Base-by-base conservation (phyloP, 1,139 yeast genomes). In the Kluyveromyces sp. region DNA sequence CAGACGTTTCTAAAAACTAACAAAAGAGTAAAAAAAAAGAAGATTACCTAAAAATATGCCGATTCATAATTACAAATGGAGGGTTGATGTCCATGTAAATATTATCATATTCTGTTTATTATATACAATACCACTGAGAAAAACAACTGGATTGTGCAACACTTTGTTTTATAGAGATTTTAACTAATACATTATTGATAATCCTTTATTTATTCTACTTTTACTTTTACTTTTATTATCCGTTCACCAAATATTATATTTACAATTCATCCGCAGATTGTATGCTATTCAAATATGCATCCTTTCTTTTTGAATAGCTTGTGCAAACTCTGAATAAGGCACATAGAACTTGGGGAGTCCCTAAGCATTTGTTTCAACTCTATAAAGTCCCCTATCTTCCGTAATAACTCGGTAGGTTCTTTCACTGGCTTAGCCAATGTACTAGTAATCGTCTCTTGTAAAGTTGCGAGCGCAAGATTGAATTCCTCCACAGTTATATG, bases 311-410 rank as follows among this genome's bases (percentile, higher is more conserved):
- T 62, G 59, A 10, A 76, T 58, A 29, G 57, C 63, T 27, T 63
- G 59, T 1, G 70, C 67, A 60, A 78, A 81, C 28, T 66, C 68
- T 30, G 69, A 63, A 54, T 78, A 81, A 2, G 67, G 56, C 1
- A 73, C 65, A 48, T 73, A 68, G 57, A 79, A 83, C 35, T 70
- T 69, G 4, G 71, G 65, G 45, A 81, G 59, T 34, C 73, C 74
- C 52, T 71, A 55, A 83, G 80, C 29, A 80, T 61, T 1, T 80
- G 79, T 42, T 69, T 64, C 48, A 81, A 57, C 7, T 68, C 70
- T n/a, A 71, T 66, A 57, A 81, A 65, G 33, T 67, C 65, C 34
- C 74, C 71, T 7, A 77, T 64, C 48, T 72, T 70, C 7, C 57
- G 62, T 26, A 71, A 49, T 25, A 75, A 46, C 25, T 65, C 67